phyloP scores from a whole-genome alignment of 2,329 filamentous ascomycete genomes.

The Aspergillus felis region DNA sequence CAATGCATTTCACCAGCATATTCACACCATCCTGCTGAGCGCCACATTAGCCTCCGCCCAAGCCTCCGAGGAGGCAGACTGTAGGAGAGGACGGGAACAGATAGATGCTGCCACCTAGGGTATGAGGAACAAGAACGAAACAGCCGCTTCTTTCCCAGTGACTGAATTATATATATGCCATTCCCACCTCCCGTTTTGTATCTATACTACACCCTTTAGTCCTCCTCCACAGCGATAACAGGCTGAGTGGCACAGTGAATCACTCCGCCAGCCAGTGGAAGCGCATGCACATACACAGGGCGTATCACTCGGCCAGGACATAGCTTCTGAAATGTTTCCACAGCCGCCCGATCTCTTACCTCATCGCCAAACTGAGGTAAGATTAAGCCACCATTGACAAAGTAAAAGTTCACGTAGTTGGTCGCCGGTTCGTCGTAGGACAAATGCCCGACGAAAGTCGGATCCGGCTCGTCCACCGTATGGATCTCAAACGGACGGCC shows the following conservation, averaged over 20 bases:
- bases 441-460: slow-evolving; percentile 1
- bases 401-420: slow-evolving; percentile 28
- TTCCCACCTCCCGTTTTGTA: not conserved
- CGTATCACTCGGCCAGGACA: slow-evolving; percentile 19
- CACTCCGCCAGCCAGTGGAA: slow-evolving; percentile 25
- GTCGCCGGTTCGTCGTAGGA: slow-evolving; percentile 17
- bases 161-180: too few species aligned
- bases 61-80: too few species aligned
- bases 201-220: not conserved
- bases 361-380: slow-evolving; percentile 25
- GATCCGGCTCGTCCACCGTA: slow-evolving; percentile 21
- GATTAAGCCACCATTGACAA: slow-evolving; percentile 27
- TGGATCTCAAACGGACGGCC: slow-evolving; percentile 20
- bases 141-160: too few species aligned
- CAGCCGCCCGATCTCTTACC: slow-evolving; percentile 14
- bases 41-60: too few species aligned
- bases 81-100: too few species aligned
- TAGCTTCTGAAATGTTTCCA: slow-evolving; percentile 17
- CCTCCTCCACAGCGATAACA: slow-evolving; percentile 3
- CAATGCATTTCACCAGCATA: too few species aligned
- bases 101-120: too few species aligned
- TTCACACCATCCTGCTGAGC: too few species aligned
- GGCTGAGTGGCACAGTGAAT: slow-evolving; percentile 29
- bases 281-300: slow-evolving; percentile 17
- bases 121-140: too few species aligned